These are phyloP conservation scores for Tirmania nivea DNA, from an alignment of 495 filamentous ascomycete species.

Conservation along the genomic window DNA sequence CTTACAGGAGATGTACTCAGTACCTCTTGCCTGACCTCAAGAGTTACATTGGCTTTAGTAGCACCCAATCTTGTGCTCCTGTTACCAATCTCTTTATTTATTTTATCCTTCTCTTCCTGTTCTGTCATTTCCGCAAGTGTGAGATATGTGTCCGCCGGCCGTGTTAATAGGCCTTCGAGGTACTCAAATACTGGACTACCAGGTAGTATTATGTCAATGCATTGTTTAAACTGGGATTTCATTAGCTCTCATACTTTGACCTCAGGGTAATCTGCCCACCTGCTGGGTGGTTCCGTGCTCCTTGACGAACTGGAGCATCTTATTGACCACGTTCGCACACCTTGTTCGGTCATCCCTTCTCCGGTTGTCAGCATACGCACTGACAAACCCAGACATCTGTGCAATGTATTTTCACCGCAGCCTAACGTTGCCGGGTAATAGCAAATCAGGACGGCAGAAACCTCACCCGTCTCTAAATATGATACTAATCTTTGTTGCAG, in stretches of 20 bases:
- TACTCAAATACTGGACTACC: conserved; percentile 52
- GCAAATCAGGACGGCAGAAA: not conserved
- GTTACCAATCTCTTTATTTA: conserved; percentile 78
- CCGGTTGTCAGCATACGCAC: not conserved
- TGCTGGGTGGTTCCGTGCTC: conserved; percentile 35
- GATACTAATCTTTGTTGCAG: conserved; percentile 46
- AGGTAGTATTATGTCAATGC: conserved; percentile 56
- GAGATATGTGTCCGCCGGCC: conserved; percentile 61
- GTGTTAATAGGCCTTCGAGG: conserved; percentile 67
- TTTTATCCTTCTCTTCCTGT: conserved; percentile 65
- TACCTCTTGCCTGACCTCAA: conserved; percentile 74
- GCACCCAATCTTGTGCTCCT: conserved; percentile 75
- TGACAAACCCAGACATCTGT: not conserved
- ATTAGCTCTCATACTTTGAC: too few relatives aligned
- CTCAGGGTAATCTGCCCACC: not conserved
- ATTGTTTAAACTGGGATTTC: conserved; percentile 25
- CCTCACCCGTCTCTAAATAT: conserved; percentile 46
- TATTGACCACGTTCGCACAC: conserved; percentile 64
- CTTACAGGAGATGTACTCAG: conserved; percentile 24
- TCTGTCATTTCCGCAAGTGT: conserved; percentile 72
- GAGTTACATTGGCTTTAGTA: conserved; percentile 53
- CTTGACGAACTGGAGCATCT: conserved; percentile 47
- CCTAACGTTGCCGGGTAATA: too few relatives aligned
- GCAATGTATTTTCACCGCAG: not conserved
- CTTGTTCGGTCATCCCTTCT: conserved; percentile 39